Conservation (phyloP, 2,329 filamentous ascomycete genomes). For the Lojkania enalia region DNA sequence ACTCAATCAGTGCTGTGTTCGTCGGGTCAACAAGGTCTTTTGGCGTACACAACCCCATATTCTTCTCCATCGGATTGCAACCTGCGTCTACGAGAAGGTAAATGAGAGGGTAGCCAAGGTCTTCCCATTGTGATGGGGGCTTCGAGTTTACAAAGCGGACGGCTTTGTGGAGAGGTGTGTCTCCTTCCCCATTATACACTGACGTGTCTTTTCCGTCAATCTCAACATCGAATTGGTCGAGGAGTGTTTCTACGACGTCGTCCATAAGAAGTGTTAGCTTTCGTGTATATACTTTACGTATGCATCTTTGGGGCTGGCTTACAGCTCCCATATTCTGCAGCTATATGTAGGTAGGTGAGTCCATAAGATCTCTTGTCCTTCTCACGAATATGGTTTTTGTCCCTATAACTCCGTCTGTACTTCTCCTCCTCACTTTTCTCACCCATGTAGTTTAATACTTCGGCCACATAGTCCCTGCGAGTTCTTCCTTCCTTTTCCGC, state of each 20-base stretch:
- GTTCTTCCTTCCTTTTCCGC: conserved; percentile 55
- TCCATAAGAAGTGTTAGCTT: conserved; percentile 50
- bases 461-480: conserved; percentile 64
- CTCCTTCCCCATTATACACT: conserved; percentile 69
- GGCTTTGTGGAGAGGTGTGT: conserved; percentile 79
- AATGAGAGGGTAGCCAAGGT: conserved; percentile 69
- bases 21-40: conserved; percentile 73
- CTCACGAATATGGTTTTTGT: too few species aligned
- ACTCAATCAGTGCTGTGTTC: conserved; percentile 59
- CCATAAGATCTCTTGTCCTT: too few species aligned
- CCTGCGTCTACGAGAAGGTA: conserved; percentile 84
- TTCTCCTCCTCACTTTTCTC: too few species aligned
- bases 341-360: conserved; percentile 85
- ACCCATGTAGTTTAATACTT: conserved; percentile 91
- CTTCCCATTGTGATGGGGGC: conserved; percentile 63
- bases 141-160: conserved; percentile 76
- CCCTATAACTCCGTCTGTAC: too few species aligned
- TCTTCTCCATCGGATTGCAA: conserved; percentile 64
- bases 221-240: conserved; percentile 82
- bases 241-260: conserved; percentile 78
- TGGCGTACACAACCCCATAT: conserved; percentile 74
- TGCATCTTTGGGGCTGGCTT: conserved; percentile 42
- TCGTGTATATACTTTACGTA: neutral
- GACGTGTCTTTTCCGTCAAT: conserved; percentile 79
- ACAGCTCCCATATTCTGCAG: conserved; percentile 85